These are phyloP conservation scores for Thelephora ganbajun DNA, from an alignment of 768 basidiomycete genomes.

Conservation along the genomic window DNA sequence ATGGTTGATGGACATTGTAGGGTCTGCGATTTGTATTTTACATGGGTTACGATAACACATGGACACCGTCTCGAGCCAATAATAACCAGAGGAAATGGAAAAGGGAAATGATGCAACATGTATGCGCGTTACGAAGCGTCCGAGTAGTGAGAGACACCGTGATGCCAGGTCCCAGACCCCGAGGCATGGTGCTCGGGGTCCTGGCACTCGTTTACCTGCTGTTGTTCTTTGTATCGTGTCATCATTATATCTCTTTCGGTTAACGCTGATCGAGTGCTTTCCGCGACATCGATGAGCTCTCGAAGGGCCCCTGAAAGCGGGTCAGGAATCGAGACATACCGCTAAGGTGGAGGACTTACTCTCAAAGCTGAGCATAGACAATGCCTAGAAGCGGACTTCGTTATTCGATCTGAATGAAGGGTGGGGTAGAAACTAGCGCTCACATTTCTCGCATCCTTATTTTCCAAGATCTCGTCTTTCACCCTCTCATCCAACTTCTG, in stretches of 20 bases:
- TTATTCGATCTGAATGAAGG: not conserved
- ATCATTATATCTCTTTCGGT: constrained; percentile 17
- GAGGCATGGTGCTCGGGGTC: too few species aligned
- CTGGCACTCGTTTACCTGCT: not conserved
- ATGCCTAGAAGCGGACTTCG: constrained; percentile 15
- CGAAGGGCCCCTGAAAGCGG: constrained; percentile 17
- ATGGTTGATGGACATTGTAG: constrained; percentile 4
- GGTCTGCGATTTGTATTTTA: too few species aligned
- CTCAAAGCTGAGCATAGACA: constrained; percentile 32
- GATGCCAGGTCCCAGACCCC: too few species aligned
- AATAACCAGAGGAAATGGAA: too few species aligned
- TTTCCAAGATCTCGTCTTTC: constrained; percentile 28
- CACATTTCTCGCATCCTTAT: constrained; percentile 29
- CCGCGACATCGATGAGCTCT: constrained; percentile 20
- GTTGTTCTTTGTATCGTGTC: constrained; percentile 2
- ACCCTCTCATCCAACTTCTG: constrained; percentile 18
- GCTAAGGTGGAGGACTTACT: constrained; percentile 18
- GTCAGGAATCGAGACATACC: too few species aligned
- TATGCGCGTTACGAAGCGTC: too few species aligned
- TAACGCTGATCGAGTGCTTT: constrained; percentile 18
- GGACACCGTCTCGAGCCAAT: too few species aligned
- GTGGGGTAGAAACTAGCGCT: constrained; percentile 5
- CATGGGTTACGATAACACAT: too few species aligned
- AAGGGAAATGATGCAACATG: too few species aligned
- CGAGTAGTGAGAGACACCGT: too few species aligned